phyloP scores from a whole-genome alignment of 169 alveolate species.

The Plasmodium cynomolgi region DNA sequence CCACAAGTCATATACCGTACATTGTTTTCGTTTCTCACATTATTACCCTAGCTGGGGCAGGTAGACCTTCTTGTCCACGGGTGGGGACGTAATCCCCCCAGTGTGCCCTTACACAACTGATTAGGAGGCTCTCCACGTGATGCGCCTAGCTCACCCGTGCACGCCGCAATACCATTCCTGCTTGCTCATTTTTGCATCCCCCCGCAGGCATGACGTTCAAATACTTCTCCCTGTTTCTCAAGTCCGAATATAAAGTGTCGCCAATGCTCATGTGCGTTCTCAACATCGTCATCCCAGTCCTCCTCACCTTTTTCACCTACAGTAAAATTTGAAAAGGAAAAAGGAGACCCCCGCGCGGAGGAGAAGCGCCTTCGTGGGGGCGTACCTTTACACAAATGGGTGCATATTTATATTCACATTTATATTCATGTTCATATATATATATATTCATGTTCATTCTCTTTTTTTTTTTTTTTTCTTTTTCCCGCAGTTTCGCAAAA shows the following conservation, averaged over 20 bases:
- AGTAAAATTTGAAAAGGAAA: conserved; percentile 5
- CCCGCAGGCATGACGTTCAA: conserved; percentile 66
- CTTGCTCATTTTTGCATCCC: neutral
- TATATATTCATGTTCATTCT: neutral
- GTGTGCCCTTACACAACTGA: neutral
- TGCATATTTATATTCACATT: neutral
- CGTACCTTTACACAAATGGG: neutral
- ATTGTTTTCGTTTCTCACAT: conserved; percentile 68
- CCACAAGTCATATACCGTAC: conserved; percentile 55
- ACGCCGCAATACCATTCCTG: neutral
- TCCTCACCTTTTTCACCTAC: conserved; percentile 51
- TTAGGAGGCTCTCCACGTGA: neutral
- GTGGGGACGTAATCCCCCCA: neutral
- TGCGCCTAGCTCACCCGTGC: neutral
- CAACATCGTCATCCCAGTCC: conserved; percentile 51
- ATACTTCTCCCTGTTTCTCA: conserved; percentile 50
- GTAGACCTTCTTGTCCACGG: neutral
- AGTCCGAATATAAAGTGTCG: conserved; percentile 60
- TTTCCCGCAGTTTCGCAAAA: conserved; percentile 45
- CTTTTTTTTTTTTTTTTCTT: neutral
- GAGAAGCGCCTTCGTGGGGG: neutral
- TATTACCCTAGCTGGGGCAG: conserved; percentile 70
- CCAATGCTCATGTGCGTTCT: conserved; percentile 62
- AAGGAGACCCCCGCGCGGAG: neutral
- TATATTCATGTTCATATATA: neutral